phyloP scores from a whole-genome alignment of 129 eudicot genomes.

The Tagetes patula region DNA sequence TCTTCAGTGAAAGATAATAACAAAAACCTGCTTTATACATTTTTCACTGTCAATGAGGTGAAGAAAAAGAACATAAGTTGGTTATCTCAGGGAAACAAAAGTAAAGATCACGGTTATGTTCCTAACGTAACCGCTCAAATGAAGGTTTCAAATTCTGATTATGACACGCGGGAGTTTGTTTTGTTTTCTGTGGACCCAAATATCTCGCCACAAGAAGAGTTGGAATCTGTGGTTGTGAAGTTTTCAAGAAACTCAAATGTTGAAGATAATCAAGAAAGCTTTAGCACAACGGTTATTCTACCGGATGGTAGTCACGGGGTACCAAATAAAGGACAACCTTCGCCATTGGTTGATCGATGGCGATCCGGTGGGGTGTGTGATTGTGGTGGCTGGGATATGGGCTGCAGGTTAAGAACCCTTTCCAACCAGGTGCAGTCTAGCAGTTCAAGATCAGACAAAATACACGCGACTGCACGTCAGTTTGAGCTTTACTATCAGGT shows the following conservation, averaged over 20 bases:
- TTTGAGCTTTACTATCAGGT: slow-evolving; percentile 81
- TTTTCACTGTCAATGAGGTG: slow-evolving; percentile 61
- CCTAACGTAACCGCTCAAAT: slow-evolving; percentile 79
- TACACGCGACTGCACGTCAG: slow-evolving; percentile 18
- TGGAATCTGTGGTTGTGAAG: slow-evolving; percentile 72
- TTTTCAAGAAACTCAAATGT: slow-evolving; percentile 29
- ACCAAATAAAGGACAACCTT: slow-evolving; percentile 69
- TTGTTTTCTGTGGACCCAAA: slow-evolving; percentile 50
- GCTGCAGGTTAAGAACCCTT: slow-evolving; percentile 59
- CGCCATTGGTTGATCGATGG: slow-evolving; percentile 75
- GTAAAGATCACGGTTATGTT: slow-evolving; percentile 47
- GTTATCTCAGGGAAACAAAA: slow-evolving; percentile 55
- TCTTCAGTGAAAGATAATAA: slow-evolving; percentile 40
- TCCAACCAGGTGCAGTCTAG: slow-evolving; percentile 29
- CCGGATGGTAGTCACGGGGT: slow-evolving; percentile 76
- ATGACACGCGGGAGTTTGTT: slow-evolving; percentile 52
- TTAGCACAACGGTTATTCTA: slow-evolving; percentile 56
- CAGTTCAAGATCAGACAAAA: slow-evolving; percentile 22
- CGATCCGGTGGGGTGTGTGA: slow-evolving; percentile 83
- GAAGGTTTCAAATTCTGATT: slow-evolving; percentile 55
- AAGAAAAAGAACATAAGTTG: slow-evolving; percentile 65
- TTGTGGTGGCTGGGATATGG: slow-evolving; percentile 96
- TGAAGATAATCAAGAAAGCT: slow-evolving; percentile 28
- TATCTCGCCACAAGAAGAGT: slow-evolving; percentile 53
- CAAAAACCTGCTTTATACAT: slow-evolving; percentile 60